Conservation (phyloP, 495 filamentous ascomycete genomes). For the Bacidia rubella region DNA sequence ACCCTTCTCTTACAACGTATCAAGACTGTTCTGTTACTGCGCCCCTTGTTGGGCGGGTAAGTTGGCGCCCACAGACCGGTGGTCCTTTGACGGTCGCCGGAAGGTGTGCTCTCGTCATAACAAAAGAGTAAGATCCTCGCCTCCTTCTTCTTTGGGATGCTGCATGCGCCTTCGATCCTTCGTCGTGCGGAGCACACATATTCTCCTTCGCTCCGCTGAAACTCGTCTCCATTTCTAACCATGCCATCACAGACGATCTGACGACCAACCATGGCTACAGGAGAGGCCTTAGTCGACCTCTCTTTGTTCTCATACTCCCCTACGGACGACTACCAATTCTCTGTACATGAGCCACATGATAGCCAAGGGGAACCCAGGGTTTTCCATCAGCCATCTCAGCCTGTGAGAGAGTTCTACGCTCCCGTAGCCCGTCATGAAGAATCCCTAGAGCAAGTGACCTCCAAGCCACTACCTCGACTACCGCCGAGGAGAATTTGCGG, state of each 20-base stretch:
- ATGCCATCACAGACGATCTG: not conserved
- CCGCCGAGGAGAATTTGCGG: slow-evolving; percentile 12
- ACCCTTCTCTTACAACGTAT: not conserved
- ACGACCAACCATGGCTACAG: slow-evolving; percentile 9
- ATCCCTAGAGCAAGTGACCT: slow-evolving; percentile 8
- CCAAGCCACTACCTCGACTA: slow-evolving; percentile 10
- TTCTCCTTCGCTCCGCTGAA: not conserved
- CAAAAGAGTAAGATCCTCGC: slow-evolving; percentile 3
- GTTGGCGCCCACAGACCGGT: slow-evolving; percentile 1
- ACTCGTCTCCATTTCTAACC: not conserved
- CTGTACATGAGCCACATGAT: not conserved
- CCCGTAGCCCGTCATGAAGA: slow-evolving; percentile 4
- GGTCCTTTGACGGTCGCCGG: not conserved
- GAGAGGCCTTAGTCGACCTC: slow-evolving; percentile 17
- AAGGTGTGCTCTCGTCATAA: not conserved
- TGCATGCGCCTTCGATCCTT: slow-evolving; percentile 1
- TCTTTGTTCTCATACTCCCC: slow-evolving; percentile 19
- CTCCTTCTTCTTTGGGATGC: slow-evolving; percentile 2
- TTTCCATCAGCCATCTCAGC: not conserved
- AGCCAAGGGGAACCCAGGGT: not conserved
- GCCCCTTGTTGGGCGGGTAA: slow-evolving; percentile 6
- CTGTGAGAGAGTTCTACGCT: slow-evolving; percentile 4
- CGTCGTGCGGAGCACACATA: not conserved
- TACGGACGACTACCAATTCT: slow-evolving; percentile 13
- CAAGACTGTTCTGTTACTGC: not conserved